Conservation (phyloP, 2,329 filamentous ascomycete species). For the Plenodomus lindquistii region DNA sequence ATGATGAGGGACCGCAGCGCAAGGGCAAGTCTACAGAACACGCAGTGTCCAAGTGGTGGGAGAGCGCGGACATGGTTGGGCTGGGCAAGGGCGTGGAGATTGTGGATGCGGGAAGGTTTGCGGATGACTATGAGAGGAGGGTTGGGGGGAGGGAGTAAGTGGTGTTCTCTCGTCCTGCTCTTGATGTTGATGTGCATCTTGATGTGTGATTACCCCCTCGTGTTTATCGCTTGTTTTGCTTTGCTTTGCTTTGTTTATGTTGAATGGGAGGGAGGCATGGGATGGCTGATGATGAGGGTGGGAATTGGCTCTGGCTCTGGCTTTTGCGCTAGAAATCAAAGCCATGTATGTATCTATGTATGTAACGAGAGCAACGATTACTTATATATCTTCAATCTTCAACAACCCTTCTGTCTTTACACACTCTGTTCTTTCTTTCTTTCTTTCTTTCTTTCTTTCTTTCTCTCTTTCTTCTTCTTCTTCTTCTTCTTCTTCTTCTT, state of each 20-base stretch:
- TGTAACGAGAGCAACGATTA: no score
- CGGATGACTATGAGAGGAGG: slow-evolving; percentile 84
- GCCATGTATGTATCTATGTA: no score
- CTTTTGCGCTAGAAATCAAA: no score
- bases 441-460: not conserved
- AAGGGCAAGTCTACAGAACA: slow-evolving; percentile 37
- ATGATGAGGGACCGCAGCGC: slow-evolving; percentile 56
- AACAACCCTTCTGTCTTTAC: not conserved
- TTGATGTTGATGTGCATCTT: not conserved
- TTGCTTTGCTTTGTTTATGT: not conserved
- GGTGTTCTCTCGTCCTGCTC: not conserved
- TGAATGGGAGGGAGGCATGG: not conserved
- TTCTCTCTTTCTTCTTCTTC: not conserved
- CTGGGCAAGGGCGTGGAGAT: slow-evolving; percentile 85
- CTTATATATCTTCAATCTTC: not conserved
- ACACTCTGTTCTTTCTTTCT: no score
- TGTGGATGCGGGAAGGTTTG: slow-evolving; percentile 78
- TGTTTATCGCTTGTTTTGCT: not conserved
- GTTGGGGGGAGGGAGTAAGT: slow-evolving; percentile 63
- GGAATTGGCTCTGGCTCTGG: no score
- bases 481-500: no score
- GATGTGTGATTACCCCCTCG: not conserved
- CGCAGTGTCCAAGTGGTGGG: slow-evolving; percentile 68
- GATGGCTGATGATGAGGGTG: no score
- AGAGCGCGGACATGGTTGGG: slow-evolving; percentile 78